Percentiles rank a stretch among this genome's conserved stretches.
These are phyloP conservation scores for Elaeis oleifera DNA, from an alignment of 202 grass and related monocot genomes.

Conservation along the genomic window DNA sequence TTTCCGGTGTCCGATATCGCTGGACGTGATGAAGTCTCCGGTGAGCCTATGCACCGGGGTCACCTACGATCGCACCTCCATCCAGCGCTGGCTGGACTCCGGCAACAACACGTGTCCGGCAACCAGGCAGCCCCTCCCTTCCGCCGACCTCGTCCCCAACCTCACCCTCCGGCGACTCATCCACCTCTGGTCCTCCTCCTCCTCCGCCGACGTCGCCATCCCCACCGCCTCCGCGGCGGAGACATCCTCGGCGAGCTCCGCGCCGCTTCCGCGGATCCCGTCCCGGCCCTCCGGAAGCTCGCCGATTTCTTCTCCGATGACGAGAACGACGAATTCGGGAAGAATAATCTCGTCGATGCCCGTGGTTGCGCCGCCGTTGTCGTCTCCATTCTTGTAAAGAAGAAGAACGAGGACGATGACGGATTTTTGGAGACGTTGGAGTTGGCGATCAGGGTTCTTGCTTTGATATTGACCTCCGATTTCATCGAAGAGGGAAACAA, in stretches of 20 bases:
- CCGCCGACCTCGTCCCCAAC: slow-evolving; percentile 86
- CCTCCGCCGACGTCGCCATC: neutral
- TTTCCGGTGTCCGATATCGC: slow-evolving; percentile 92
- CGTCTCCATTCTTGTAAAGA: slow-evolving; percentile 28
- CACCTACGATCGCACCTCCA: slow-evolving; percentile 83
- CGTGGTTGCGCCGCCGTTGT: slow-evolving; percentile 39
- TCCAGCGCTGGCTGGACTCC: slow-evolving; percentile 78
- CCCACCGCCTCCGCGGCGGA: slow-evolving; percentile 7
- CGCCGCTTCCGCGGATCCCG: slow-evolving; percentile 26
- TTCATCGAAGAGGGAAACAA: slow-evolving; percentile 53
- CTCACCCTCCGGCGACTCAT: slow-evolving; percentile 91
- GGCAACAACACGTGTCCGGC: slow-evolving; percentile 89
- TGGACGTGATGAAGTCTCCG: slow-evolving; percentile 93
- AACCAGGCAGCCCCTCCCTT: slow-evolving; percentile 70
- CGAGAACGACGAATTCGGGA: slow-evolving; percentile 79
- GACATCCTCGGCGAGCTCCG: slow-evolving; percentile 33
- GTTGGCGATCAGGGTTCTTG: slow-evolving; percentile 44
- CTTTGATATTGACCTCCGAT: slow-evolving; percentile 38
- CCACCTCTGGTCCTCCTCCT: slow-evolving; percentile 53
- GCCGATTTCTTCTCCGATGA: slow-evolving; percentile 57
- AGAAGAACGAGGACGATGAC: slow-evolving; percentile 12
- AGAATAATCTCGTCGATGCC: slow-evolving; percentile 50
- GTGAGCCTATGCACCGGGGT: slow-evolving; percentile 95
- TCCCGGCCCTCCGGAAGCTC: slow-evolving; percentile 30
- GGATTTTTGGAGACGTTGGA: slow-evolving; percentile 11